phyloP scores from a whole-genome alignment of 176 grass and related monocot genomes.

The Dendrocalamus sinicus region DNA sequence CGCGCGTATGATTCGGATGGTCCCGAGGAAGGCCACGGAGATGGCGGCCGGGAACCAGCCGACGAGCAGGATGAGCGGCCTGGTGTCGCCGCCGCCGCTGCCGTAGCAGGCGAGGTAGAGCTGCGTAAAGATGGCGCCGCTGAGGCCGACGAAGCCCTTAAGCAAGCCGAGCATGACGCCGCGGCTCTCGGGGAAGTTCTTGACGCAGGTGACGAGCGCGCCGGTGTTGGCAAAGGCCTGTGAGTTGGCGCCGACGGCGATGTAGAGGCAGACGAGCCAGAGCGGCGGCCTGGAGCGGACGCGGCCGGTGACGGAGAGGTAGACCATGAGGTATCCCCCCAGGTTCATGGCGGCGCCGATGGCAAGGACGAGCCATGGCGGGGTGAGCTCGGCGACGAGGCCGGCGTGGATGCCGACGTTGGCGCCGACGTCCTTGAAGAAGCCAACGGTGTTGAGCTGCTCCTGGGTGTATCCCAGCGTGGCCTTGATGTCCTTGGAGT shows the following conservation, averaged over 20 bases:
- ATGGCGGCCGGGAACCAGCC: slow-evolving; percentile 55
- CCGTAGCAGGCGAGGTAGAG: slow-evolving; percentile 73
- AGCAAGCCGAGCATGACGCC: slow-evolving; percentile 78
- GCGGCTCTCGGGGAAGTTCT: slow-evolving; percentile 79
- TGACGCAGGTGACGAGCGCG: slow-evolving; percentile 72
- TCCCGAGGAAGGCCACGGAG: slow-evolving; percentile 42
- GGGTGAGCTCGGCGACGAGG: slow-evolving; percentile 51
- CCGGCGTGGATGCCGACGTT: slow-evolving; percentile 61
- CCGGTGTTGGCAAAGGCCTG: slow-evolving; percentile 87
- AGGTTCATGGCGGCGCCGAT: slow-evolving; percentile 62
- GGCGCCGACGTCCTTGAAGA: slow-evolving; percentile 75
- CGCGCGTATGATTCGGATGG: slow-evolving; percentile 46
- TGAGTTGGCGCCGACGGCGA: slow-evolving; percentile 80
- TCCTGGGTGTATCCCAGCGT: slow-evolving; percentile 60
- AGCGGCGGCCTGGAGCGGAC: neutral
- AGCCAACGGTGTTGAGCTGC: slow-evolving; percentile 64
- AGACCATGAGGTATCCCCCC: slow-evolving; percentile 65
- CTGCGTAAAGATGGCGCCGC: slow-evolving; percentile 78
- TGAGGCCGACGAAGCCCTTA: slow-evolving; percentile 87
- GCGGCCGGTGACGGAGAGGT: slow-evolving; percentile 54
- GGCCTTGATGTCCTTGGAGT: slow-evolving; percentile 69
- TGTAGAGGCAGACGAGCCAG: slow-evolving; percentile 77
- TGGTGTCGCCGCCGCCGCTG: slow-evolving; percentile 24
- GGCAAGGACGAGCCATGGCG: slow-evolving; percentile 55
- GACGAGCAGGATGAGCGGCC: slow-evolving; percentile 52